Evolutionary conservation across 2,329 filamentous ascomycete genomes (phyloP), one percentile per base, ranked within the genome.

Genomic region (Colletotrichum cereale): DNA sequence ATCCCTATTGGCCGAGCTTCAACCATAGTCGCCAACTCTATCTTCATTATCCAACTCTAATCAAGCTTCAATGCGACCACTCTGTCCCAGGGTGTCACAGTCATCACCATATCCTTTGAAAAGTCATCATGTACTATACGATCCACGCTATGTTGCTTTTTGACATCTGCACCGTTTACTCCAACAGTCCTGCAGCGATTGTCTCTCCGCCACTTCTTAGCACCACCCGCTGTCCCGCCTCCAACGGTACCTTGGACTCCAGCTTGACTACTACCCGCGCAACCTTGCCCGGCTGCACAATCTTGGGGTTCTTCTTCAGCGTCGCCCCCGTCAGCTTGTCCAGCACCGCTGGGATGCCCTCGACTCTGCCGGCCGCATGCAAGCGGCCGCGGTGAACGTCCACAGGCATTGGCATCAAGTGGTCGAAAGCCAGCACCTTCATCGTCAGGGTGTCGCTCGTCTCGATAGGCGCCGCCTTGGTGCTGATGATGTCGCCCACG

Each of bases 391-490:
- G 87, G 80, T 98, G 95, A 11, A 99, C 90, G 77, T 98, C 96
- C 12, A 98, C 89, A 31, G 90, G 89, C 89, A 96, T 96, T 0
- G 96, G 96, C 82, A 95, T 92, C 21, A 99, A 83, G 73, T 96
- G 92, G 72, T 97, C 94, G 77, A 98, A 97, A 0, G 95, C 94
- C 67, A 98, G 87, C 14, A 96, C 90, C 81, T 97, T 97, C 72
- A 93, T 90, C 2, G 89, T 93, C 76, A 98, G 95, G 0, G 85
- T 88, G 68, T 92, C 92, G 70, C 94, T 85, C 71, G 92, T 93
- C 34, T 85, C 82, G 42, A 97, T 91, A 0, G 94, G 92, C 1
- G 87, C 83, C 1, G 86, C 85, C 0, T 90, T 86, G 58, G 89
- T 87, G 82, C 95, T 97, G n/a, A 97, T 83, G 24, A 98, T 92